These are phyloP conservation scores for Delitschia confertaspora DNA, from an alignment of 495 filamentous ascomycete genomes.

Conservation along the genomic window DNA sequence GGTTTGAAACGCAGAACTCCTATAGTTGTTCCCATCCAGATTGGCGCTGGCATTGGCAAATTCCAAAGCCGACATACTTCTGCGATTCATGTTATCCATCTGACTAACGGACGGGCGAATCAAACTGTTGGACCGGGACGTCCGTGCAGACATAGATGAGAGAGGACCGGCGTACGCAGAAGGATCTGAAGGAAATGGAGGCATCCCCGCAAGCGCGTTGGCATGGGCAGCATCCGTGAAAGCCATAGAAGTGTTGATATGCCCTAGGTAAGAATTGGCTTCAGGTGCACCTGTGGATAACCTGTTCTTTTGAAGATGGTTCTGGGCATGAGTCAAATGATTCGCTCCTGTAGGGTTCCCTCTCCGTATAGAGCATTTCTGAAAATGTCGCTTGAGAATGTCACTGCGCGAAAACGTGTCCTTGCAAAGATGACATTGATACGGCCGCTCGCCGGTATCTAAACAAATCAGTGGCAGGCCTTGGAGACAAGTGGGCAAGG, in stretches of 20 bases:
- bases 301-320: slow-evolving; percentile 62
- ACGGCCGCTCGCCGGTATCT: slow-evolving; percentile 96
- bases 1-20: neutral
- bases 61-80: slow-evolving; percentile 23
- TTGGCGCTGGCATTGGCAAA: slow-evolving; percentile 15
- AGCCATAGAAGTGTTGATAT: slow-evolving; percentile 14
- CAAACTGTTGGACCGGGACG: slow-evolving; percentile 27
- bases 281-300: slow-evolving; percentile 10
- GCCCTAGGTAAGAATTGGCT: slow-evolving; percentile 17
- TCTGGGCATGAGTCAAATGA: slow-evolving; percentile 85
- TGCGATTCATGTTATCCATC: slow-evolving; percentile 23
- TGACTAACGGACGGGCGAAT: slow-evolving; percentile 20
- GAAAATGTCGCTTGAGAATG: slow-evolving; percentile 96
- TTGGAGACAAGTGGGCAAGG: slow-evolving; percentile 18
- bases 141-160: slow-evolving; percentile 24
- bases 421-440: slow-evolving; percentile 92
- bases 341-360: slow-evolving; percentile 89
- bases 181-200: slow-evolving; percentile 11
- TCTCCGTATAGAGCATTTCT: slow-evolving; percentile 91
- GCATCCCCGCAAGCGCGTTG: slow-evolving; percentile 14
- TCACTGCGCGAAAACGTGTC: slow-evolving; percentile 98
- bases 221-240: slow-evolving; percentile 20
- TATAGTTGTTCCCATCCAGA: slow-evolving; percentile 18
- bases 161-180: slow-evolving; percentile 17
- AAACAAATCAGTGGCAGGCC: slow-evolving; percentile 9